Conservation (phyloP, 805 yeast species). For the Yamadazyma laniorum region DNA sequence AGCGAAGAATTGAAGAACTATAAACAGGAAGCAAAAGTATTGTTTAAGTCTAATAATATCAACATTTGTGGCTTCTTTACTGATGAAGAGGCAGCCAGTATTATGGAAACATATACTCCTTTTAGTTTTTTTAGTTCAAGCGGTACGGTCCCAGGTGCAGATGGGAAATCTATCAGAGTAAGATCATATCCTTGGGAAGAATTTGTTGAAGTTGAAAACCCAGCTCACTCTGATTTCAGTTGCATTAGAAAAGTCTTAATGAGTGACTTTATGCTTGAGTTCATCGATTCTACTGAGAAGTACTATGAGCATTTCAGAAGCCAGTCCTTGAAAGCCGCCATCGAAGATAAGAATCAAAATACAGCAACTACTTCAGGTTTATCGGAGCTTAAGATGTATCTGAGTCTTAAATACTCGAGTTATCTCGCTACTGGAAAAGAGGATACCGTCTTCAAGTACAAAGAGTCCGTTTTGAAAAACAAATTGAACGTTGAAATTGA, state of each 20-base stretch:
- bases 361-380: slow-evolving; percentile 19
- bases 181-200: slow-evolving; percentile 84
- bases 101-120: slow-evolving; percentile 52
- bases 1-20: slow-evolving; percentile 23
- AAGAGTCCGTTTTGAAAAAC: slow-evolving; percentile 43
- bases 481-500: slow-evolving; percentile 36
- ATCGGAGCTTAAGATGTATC: slow-evolving; percentile 38
- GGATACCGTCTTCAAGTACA: slow-evolving; percentile 43
- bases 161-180: slow-evolving; percentile 57
- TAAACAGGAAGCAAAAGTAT: slow-evolving; percentile 23
- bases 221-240: slow-evolving; percentile 71
- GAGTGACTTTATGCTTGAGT: slow-evolving; percentile 71
- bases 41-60: slow-evolving; percentile 25
- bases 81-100: slow-evolving; percentile 29
- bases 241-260: slow-evolving; percentile 63
- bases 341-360: not conserved
- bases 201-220: slow-evolving; percentile 73
- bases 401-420: slow-evolving; percentile 26
- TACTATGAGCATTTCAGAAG: slow-evolving; percentile 61
- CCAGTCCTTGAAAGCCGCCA: not conserved
- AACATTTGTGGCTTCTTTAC: slow-evolving; percentile 30
- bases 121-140: slow-evolving; percentile 71
- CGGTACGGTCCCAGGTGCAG: slow-evolving; percentile 22
- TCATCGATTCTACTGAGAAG: slow-evolving; percentile 72
- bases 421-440: not conserved